Evolutionary conservation across 2,329 filamentous ascomycete genomes (phyloP).

Genomic region (Cladosporium sp.): DNA sequence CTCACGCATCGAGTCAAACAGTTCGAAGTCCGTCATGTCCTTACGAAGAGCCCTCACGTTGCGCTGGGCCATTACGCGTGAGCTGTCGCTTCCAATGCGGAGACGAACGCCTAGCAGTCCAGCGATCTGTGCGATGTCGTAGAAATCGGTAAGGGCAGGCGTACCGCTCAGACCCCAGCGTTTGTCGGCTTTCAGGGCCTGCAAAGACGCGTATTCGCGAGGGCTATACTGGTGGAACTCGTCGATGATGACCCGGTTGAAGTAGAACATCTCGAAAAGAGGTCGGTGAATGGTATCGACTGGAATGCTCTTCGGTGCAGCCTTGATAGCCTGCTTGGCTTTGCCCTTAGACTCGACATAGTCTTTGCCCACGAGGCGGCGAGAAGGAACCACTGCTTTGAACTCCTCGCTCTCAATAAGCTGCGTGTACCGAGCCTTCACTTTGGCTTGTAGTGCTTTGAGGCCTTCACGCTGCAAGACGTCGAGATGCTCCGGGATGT

Average conservation of each 20-base stretch:
- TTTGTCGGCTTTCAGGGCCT: slow-evolving; percentile 46
- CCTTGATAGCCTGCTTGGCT: slow-evolving; percentile 15
- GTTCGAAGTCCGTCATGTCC: slow-evolving; percentile 49
- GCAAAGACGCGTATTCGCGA: slow-evolving; percentile 40
- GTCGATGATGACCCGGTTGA: slow-evolving; percentile 59
- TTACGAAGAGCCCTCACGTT: slow-evolving; percentile 40
- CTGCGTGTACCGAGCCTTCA: slow-evolving; percentile 21
- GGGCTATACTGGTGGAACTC: slow-evolving; percentile 58
- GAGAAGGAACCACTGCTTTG: slow-evolving; percentile 36
- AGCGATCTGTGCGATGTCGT: slow-evolving; percentile 57
- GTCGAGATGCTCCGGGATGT: slow-evolving; percentile 41
- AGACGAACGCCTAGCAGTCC: slow-evolving; percentile 53
- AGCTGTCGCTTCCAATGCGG: slow-evolving; percentile 49
- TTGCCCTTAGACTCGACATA: slow-evolving; percentile 19
- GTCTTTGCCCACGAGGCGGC: slow-evolving; percentile 25
- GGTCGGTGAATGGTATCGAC: slow-evolving; percentile 3
- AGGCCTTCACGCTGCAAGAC: slow-evolving; percentile 30
- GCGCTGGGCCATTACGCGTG: slow-evolving; percentile 41
- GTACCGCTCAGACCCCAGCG: slow-evolving; percentile 63
- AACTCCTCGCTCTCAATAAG: slow-evolving; percentile 33
- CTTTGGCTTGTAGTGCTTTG: no score
- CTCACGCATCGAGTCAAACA: slow-evolving; percentile 51
- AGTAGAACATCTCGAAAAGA: slow-evolving; percentile 57
- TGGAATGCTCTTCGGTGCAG: slow-evolving; percentile 1
- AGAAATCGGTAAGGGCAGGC: slow-evolving; percentile 54